These are phyloP conservation scores for Colletotrichum trifolii DNA, from an alignment of 2,329 filamentous ascomycete genomes.

Conservation along the genomic window DNA sequence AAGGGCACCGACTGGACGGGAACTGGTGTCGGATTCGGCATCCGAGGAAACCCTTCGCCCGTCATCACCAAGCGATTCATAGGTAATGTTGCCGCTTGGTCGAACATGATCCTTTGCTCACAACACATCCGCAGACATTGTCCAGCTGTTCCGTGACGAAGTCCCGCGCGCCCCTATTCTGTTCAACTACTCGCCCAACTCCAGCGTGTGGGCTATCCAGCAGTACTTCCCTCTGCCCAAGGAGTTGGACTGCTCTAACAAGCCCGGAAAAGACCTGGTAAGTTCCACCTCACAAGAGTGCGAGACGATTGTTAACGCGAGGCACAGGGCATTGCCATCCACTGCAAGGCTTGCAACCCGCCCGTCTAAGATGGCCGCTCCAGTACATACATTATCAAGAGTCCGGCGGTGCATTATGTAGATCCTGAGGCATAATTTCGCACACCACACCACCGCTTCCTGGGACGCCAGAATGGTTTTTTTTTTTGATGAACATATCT, in stretches of 20 bases:
- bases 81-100: background rate
- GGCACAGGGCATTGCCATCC: slow-evolving; percentile 20
- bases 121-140: slow-evolving; percentile 1
- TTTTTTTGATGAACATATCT: too few relatives aligned
- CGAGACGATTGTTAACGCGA: background rate
- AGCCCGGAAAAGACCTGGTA: slow-evolving; percentile 19
- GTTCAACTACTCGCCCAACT: slow-evolving; percentile 30
- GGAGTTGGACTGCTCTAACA: slow-evolving; percentile 7
- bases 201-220: slow-evolving; percentile 29
- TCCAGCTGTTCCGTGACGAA: slow-evolving; percentile 29
- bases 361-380: background rate
- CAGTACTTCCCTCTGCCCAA: slow-evolving; percentile 24
- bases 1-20: slow-evolving; percentile 25
- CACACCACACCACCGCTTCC: too few relatives aligned
- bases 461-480: too few relatives aligned
- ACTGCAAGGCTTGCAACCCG: slow-evolving; percentile 19
- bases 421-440: too few relatives aligned
- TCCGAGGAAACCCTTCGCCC: slow-evolving; percentile 26
- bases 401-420: too few relatives aligned
- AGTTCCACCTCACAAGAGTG: background rate
- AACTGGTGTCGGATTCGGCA: slow-evolving; percentile 28
- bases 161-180: slow-evolving; percentile 22
- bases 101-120: background rate
- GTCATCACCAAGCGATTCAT: slow-evolving; percentile 24
- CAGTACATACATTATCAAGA: too few relatives aligned